These are phyloP conservation scores for Mycena maculata DNA, from an alignment of 768 basidiomycete species.

Conservation along the genomic window DNA sequence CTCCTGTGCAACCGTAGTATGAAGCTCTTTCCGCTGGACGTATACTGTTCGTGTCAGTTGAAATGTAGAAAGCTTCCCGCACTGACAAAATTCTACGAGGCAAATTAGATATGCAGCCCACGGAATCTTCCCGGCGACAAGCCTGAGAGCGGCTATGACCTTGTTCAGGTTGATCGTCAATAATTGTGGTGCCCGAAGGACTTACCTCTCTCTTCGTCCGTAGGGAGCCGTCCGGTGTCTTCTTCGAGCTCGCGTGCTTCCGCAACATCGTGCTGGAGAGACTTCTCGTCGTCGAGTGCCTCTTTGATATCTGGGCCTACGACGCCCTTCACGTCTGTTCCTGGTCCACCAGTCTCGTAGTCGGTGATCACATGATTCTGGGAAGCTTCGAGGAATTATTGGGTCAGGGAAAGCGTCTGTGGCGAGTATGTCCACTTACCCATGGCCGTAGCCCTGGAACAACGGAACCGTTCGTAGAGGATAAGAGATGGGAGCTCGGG, in stretches of 20 bases:
- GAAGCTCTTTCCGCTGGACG: constrained; percentile 23
- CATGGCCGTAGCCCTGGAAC: constrained; percentile 4
- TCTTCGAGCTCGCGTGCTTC: constrained; percentile 8
- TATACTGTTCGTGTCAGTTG: neutral
- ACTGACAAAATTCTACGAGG: constrained; percentile 23
- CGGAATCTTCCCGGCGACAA: constrained; percentile 21
- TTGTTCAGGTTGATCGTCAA: neutral
- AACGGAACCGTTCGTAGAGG: neutral
- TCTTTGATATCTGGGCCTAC: constrained; percentile 12
- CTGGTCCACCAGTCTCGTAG: constrained; percentile 30
- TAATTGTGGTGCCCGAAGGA: neutral
- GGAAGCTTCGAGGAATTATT: constrained; percentile 9
- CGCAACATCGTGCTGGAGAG: neutral
- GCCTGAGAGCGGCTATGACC: constrained; percentile 19
- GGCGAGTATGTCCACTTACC: constrained; percentile 7
- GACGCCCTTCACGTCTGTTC: constrained; percentile 30
- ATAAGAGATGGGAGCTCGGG: neutral
- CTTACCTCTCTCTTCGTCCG: constrained; percentile 28
- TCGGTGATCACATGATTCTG: constrained; percentile 16
- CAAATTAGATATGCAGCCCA: constrained; percentile 31
- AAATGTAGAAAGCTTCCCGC: neutral
- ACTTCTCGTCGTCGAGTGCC: constrained; percentile 11
- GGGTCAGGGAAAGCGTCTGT: neutral
- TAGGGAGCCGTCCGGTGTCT: constrained; percentile 14
- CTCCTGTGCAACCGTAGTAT: constrained; percentile 23